Conservation (phyloP, 1,284 basidiomycete species). For the Irpex sp. region DNA sequence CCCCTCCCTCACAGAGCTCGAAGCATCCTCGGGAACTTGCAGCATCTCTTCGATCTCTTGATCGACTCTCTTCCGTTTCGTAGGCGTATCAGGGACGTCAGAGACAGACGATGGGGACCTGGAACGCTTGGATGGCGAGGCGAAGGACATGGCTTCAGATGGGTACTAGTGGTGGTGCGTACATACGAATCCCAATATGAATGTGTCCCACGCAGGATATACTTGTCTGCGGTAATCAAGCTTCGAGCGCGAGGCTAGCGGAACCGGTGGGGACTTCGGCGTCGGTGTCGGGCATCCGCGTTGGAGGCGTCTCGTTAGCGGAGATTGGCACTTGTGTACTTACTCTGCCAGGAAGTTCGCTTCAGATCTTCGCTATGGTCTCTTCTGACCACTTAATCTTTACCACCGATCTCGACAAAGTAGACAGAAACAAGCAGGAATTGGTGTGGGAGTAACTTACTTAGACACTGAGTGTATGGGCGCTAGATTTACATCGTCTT, state of each 20-base stretch:
- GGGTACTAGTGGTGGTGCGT: too few relatives aligned
- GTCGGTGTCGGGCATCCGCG: background rate
- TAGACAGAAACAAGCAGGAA: background rate
- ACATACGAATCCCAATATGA: background rate
- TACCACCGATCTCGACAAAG: too few relatives aligned
- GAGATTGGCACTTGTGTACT: background rate
- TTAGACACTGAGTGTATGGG: background rate
- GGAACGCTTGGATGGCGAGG: background rate
- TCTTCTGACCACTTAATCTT: too few relatives aligned
- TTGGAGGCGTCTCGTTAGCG: background rate
- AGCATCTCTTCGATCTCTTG: slow-evolving; percentile 16
- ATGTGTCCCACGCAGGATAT: background rate
- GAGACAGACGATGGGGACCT: background rate
- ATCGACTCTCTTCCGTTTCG: slow-evolving; percentile 20
- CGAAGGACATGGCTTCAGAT: background rate
- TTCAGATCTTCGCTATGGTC: too few relatives aligned
- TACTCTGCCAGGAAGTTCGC: too few relatives aligned
- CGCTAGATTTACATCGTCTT: background rate
- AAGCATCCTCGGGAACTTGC: background rate
- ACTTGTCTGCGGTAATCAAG: background rate
- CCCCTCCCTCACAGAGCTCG: background rate
- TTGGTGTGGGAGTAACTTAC: background rate
- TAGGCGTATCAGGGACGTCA: slow-evolving; percentile 5
- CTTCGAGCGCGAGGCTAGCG: background rate
- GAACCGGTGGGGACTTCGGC: background rate